Evolutionary conservation across 495 filamentous ascomycete species (phyloP), one percentile per base, ranked within the genome.

Genomic region (Bacidia rubella): DNA sequence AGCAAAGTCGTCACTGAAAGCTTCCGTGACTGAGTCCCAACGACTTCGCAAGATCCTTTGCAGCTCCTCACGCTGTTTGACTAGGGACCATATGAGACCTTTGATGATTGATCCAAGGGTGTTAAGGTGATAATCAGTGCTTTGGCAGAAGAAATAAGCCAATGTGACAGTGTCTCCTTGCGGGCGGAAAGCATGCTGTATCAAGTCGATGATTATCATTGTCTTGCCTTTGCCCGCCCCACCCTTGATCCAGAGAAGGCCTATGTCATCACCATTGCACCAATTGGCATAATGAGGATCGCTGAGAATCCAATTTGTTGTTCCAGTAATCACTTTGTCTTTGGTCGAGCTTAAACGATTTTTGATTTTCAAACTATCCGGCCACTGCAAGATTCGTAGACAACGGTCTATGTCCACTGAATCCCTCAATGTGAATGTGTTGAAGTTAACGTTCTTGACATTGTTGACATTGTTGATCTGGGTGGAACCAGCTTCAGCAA

Each of bases 211-310:
- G 39, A 67, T 57, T 43, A 70, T 51, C 72, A 75, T 75, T 1
- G 71, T 75, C 63, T 75, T 75, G 29, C 72, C 70, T 51, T 68
- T 74, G n/a, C 70, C 70, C 29, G 68, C 61, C 53, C 65, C 67
- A 29, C 67, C 68, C 49, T 65, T 74, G 27, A 77, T 67, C 72
- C 70, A 75, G 26, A 75, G 66, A 22, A 72, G 55, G 15, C 54
- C 59, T 29, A 46, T 60, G 9, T 67, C 43, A 9, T 51, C 4
- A 26, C 61, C 52, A 42, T 66, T 29, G 15, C 42, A 55, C 67
- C 65, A 73, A 59, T 53, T 24, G 43, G 54, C 32, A 54, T 73
- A 75, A n/a, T 61, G 60, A 0, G 47, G 4, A 42, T 73, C 53
- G 3, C 65, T 53, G 11, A 76, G 60, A 35, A 75, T 61, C 73